A percentile compares a stretch with the other conserved stretches of the same genome.
These are phyloP conservation scores for Cadophora malorum DNA, from an alignment of 2,329 filamentous ascomycete species.

Conservation along the genomic window DNA sequence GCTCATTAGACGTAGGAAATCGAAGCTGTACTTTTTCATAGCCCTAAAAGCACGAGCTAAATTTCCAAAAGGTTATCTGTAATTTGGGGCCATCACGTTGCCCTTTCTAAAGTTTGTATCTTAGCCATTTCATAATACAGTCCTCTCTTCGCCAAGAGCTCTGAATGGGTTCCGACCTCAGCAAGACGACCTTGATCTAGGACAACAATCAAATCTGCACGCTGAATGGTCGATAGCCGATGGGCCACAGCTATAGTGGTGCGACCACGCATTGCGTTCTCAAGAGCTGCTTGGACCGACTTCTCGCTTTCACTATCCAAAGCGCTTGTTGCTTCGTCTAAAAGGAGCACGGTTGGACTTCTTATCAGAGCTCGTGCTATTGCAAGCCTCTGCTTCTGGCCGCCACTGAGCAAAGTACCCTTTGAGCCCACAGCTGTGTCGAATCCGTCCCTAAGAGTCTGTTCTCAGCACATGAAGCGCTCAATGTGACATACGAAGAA, in stretches of 20 bases:
- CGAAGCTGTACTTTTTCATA: background rate
- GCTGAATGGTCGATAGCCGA: slow-evolving; percentile 75
- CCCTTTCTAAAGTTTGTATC: background rate
- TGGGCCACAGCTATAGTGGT: slow-evolving; percentile 81
- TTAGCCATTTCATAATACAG: slow-evolving; percentile 25
- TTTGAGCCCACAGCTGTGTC: slow-evolving; percentile 85
- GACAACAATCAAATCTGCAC: slow-evolving; percentile 65
- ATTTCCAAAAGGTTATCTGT: too few species aligned
- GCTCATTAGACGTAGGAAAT: background rate
- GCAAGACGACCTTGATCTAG: slow-evolving; percentile 86
- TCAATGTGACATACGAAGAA: slow-evolving; percentile 46
- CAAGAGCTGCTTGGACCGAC: slow-evolving; percentile 75
- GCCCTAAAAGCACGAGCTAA: too few species aligned
- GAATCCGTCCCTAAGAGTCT: slow-evolving; percentile 66
- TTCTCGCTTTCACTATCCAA: slow-evolving; percentile 78
- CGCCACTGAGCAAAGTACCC: slow-evolving; percentile 81
- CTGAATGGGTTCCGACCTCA: slow-evolving; percentile 76
- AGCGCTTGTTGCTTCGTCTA: slow-evolving; percentile 82
- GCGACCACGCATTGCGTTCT: slow-evolving; percentile 49
- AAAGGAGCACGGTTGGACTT: slow-evolving; percentile 81
- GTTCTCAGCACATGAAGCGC: background rate
- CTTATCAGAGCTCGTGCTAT: slow-evolving; percentile 89
- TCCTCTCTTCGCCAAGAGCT: slow-evolving; percentile 23
- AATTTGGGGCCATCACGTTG: background rate
- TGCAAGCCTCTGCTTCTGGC: slow-evolving; percentile 88